Base-by-base conservation (phyloP, 2,329 filamentous ascomycete species). In the Dothiorella sarmentorum region DNA sequence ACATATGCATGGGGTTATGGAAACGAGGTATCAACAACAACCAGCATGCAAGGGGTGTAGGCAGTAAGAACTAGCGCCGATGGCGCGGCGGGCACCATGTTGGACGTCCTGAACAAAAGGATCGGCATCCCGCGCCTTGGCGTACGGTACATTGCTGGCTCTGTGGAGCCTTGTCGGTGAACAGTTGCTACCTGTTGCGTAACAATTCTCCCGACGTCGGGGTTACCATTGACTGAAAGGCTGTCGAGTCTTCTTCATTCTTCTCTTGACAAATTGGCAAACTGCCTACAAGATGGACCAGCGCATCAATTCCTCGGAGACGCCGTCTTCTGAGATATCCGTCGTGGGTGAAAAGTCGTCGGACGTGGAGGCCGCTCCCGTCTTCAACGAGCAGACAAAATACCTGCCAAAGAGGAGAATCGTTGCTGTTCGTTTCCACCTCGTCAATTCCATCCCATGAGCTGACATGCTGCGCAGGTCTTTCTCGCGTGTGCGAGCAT, bases 401-500 rank as follows among this genome's bases (percentile, higher is more conserved):
- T 61, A 61, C 20, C 7, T 61, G 31, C 56, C 59, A 18, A 45
- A 24, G 40, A 51, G 55, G 15, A 38, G 44, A 15, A 61, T 61
- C 18, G 43, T 61, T 6, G 40, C 55, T 40, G 60, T 59, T 35
- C 4, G 59, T 49, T 17, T 31, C 18, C 22, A 5, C 11, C 10
- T n/a, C 6, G 17, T 40, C 11, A 7, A 18, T 15, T 3, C 1
- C 11, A 9, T 24, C 3, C 11, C 49, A n/a, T n/a, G 13, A 9
- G 17, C 37, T 52, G 6, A 49, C 11, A 2, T 2, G 3, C 7
- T 24, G 38, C n/a, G n/a, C 45, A 83, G 81, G 82, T 84, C 61
- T 84, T 84, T 61, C 69, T 84, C 13, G 80, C 81, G 15, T 83
- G 81, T 61, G 77, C 81, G 43, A 81, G 74, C 20, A 79, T 83